Base-by-base conservation (phyloP, 306 rosid genomes). In the Fragaria ananassa region DNA sequence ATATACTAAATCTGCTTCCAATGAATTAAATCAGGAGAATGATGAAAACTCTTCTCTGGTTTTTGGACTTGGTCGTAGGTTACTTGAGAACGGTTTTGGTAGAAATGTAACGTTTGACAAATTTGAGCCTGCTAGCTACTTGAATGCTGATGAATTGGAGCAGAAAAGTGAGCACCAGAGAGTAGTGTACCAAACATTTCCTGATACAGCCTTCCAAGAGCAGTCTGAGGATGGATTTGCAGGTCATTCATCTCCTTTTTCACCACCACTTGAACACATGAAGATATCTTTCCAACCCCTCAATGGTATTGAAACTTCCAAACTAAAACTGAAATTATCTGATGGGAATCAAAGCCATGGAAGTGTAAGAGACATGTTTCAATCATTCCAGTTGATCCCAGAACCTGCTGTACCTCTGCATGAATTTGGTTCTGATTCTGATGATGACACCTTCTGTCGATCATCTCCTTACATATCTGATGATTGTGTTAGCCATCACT, bases 261-360 rank as follows among this genome's bases (percentile, higher is more conserved):
- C 99, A n/a, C 99, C 99, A 9, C 96, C 96, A 47, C 97, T 95
- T 70, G 96, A 88, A 73, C 97, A 90, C 71, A 95, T 95, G 97
- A 92, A 90, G 78, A 95, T 95, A 76, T 95, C 97, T 66, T 95
- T 95, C 88, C 96, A 86, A 57, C 96, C 99, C 10, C 44, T 89
- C 42, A 82, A 71, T 76, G 84, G 89, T 71, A 72, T 75, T 34
- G 97, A 95, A 82, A 81, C 87, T 69, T 85, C 96, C 80, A 90
- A 87, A 84, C 80, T 95, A 75, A 85, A 87, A 81, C 84, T 92
- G 72, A 88, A 87, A 71, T 86, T 95, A 80, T 97, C 97, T 29
- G 92, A 91, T 76, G 91, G 91, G n/a, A 82, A 72, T 76, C 87
- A 88, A 75, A 83, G 74, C 78, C 88, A 71, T 75, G 97, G 84